Evolutionary conservation across 176 grass and related monocot species (phyloP).

Genomic region (Tillandsia fasciculata): DNA sequence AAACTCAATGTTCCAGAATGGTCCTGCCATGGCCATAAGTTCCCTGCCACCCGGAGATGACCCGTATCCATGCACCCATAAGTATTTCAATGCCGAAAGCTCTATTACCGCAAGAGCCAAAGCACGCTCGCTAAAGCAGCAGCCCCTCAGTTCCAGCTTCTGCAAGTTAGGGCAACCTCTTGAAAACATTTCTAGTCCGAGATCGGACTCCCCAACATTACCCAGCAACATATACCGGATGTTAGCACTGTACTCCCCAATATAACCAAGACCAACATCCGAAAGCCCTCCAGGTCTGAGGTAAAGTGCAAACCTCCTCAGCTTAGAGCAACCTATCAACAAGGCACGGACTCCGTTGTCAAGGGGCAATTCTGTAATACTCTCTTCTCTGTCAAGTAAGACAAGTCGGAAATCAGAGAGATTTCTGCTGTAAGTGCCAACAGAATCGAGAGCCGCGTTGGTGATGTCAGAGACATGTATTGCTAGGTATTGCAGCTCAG

Average conservation of each 20-base stretch:
- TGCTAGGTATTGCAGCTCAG: slow-evolving; percentile 65
- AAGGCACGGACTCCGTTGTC: slow-evolving; percentile 80
- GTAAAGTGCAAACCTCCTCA: slow-evolving; percentile 86
- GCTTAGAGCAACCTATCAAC: slow-evolving; percentile 70
- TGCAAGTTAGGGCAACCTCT: slow-evolving; percentile 69
- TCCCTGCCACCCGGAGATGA: slow-evolving; percentile 50
- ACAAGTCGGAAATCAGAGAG: slow-evolving; percentile 94
- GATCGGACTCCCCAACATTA: slow-evolving; percentile 69
- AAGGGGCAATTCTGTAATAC: slow-evolving; percentile 63
- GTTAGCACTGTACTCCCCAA: slow-evolving; percentile 59
- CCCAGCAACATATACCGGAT: slow-evolving; percentile 80
- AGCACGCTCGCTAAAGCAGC: slow-evolving; percentile 67
- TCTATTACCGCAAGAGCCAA: slow-evolving; percentile 57
- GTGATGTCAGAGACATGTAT: slow-evolving; percentile 88
- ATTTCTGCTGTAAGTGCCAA: slow-evolving; percentile 64
- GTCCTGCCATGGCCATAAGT: slow-evolving; percentile 63
- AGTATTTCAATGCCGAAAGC: slow-evolving; percentile 68
- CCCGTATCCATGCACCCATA: slow-evolving; percentile 94
- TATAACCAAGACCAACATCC: slow-evolving; percentile 67
- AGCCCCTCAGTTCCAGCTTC: slow-evolving; percentile 89
- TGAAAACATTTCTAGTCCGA: slow-evolving; percentile 48
- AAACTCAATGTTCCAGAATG: slow-evolving; percentile 95
- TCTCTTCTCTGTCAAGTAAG: slow-evolving; percentile 67
- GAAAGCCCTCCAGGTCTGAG: slow-evolving; percentile 83
- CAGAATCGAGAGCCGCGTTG: slow-evolving; percentile 78